Evolutionary conservation across 768 basidiomycete genomes (phyloP).

Genomic region (Infundibulicybe gibba): DNA sequence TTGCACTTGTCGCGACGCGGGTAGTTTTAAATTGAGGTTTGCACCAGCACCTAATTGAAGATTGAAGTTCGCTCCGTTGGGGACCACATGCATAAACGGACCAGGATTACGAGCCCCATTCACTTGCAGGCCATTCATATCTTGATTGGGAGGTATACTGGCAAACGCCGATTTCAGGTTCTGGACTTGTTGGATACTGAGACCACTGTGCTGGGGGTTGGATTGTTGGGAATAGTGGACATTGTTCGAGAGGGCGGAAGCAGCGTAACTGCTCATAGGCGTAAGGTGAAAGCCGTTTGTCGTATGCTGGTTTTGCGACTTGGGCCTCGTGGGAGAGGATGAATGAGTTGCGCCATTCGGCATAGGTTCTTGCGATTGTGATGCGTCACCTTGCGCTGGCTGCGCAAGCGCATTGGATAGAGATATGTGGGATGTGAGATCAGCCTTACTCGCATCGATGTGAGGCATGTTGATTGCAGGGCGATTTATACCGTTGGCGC

Average conservation of each 20-base stretch:
- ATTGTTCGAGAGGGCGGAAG: slow-evolving; percentile 32
- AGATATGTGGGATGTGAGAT: slow-evolving; percentile 21
- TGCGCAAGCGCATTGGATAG: slow-evolving; percentile 27
- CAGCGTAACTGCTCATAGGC: slow-evolving; percentile 28
- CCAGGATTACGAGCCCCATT: slow-evolving; percentile 26
- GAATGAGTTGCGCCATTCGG: slow-evolving; percentile 15
- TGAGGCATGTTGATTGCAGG: slow-evolving; percentile 45
- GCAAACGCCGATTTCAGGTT: slow-evolving; percentile 55
- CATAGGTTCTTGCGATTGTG: slow-evolving; percentile 17
- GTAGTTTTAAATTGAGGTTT: slow-evolving; percentile 40
- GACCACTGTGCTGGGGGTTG: slow-evolving; percentile 30
- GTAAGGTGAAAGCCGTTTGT: slow-evolving; percentile 50
- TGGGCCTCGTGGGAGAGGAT: slow-evolving; percentile 30
- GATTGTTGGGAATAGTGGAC: slow-evolving; percentile 27
- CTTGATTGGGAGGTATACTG: slow-evolving; percentile 31
- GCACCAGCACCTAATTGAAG: slow-evolving; percentile 21
- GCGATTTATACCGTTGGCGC: slow-evolving; percentile 34
- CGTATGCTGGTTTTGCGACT: slow-evolving; percentile 14
- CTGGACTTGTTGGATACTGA: slow-evolving; percentile 59
- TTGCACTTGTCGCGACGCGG: slow-evolving; percentile 35
- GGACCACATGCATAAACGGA: slow-evolving; percentile 33
- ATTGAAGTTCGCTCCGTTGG: slow-evolving; percentile 35
- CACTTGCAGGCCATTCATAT: slow-evolving; percentile 31
- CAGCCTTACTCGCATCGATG: slow-evolving; percentile 35
- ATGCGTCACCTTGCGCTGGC: slow-evolving; percentile 16